Evolutionary conservation across 176 grass and related monocot genomes (phyloP), one percentile per base, ranked within the genome.

Genomic region (Dactylis glomerata): DNA sequence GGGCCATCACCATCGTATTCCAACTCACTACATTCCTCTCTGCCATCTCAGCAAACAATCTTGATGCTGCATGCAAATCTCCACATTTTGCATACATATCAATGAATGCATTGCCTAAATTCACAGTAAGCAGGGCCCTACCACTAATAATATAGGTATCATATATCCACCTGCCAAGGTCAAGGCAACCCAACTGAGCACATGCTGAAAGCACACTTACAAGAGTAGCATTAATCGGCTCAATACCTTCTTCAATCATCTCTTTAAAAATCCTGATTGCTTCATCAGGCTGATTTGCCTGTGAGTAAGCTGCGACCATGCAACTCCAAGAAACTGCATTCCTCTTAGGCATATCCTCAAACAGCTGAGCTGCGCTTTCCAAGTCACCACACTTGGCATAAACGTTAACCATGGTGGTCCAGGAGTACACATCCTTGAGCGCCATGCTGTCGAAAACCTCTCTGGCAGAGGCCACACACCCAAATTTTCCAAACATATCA

Each of bases 11-110:
- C 79, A 94, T 86, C 2, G 89, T 50, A 51, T 94, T 94, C 92
- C 92, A 94, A 58, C 81, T 92, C 57, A 92, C 87, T 57, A 86
- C n/a, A 70, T 90, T 88, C 58, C 12, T 94, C 63, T 94, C 79
- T 58, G 72, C 36, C 92, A 92, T 90, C 24, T 86, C 31, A 23
- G 45, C 34, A 76, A 94, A 94, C 75, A 92, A 88, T 26, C 82
- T 90, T 59, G 85, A 81, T 73, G 92, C 85, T 77, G 54, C 51
- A 41, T 28, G 37, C 57, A 92, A 83, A 94, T 92, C 87, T 77
- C 92, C 92, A 26, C 92, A 92, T 86, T 94, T 94, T 9, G 90
- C 84, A 74, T 77, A 92, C 87, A 90, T 88, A 46, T 87, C 85
- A 12, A 94, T 94, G 31, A 88, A 86, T 32, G 85, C 82, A 92